Conservation (phyloP, 192 early-diverging fungal genomes). For the Geosiphon pyriformis region DNA sequence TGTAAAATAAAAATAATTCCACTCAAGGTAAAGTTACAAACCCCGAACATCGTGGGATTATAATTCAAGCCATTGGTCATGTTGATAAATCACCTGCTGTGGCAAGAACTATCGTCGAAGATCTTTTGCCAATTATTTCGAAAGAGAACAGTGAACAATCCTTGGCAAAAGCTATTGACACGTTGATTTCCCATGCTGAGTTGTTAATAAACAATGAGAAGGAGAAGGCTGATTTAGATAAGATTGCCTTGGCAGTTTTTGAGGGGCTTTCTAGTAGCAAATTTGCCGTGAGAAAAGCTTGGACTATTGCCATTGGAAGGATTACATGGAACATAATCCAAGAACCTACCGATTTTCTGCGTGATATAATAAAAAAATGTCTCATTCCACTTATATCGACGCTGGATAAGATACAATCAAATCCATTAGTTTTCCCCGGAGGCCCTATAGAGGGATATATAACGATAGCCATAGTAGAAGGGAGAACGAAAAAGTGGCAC, state of each 20-base stretch:
- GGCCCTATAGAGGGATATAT: conserved; percentile 63
- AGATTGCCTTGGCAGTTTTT: conserved; percentile 43
- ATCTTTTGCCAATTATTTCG: conserved; percentile 55
- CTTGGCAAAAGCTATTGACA: conserved; percentile 54
- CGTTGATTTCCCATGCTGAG: conserved; percentile 48
- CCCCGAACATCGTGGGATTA: conserved; percentile 61
- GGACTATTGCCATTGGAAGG: conserved; percentile 55
- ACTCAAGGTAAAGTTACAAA: conserved; percentile 41
- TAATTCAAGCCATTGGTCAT: conserved; percentile 51
- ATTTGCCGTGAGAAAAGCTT: conserved; percentile 53
- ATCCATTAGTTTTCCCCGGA: conserved; percentile 54
- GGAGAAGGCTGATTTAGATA: conserved; percentile 36
- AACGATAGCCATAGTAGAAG: conserved; percentile 47
- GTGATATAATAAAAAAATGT: conserved; percentile 23
- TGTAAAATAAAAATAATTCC: conserved; percentile 28
- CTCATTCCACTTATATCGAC: conserved; percentile 43
- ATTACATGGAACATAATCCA: conserved; percentile 42
- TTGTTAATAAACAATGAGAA: conserved; percentile 41
- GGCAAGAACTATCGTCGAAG: conserved; percentile 48
- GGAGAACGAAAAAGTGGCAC: conserved; percentile 29
- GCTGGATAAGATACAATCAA: conserved; percentile 53
- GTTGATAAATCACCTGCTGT: conserved; percentile 28
- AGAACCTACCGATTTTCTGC: conserved; percentile 25
- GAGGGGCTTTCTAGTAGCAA: conserved; percentile 60
- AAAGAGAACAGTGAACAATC: conserved; percentile 78